Evolutionary conservation across 2,329 filamentous ascomycete species (phyloP).

Genomic region (Fusarium torulosum): DNA sequence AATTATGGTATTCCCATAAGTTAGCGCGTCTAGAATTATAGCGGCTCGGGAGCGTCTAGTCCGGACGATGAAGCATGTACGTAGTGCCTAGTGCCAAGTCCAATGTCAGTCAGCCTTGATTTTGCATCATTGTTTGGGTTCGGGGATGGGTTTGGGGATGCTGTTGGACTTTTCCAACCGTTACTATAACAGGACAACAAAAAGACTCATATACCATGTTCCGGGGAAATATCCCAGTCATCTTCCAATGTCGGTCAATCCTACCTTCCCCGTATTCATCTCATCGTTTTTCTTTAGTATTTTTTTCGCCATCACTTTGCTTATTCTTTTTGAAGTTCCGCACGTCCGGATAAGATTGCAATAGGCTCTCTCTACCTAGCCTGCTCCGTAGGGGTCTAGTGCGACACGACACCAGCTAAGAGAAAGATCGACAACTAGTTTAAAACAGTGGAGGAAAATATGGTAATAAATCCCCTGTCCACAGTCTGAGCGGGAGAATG

Average conservation of each 20-base stretch:
- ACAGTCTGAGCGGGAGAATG: conserved; percentile 1
- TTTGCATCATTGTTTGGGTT: neutral
- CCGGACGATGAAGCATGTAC: neutral
- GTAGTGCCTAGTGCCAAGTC: too few species aligned
- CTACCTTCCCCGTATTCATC: neutral
- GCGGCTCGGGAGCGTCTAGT: neutral
- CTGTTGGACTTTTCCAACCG: neutral
- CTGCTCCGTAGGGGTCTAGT: too few species aligned
- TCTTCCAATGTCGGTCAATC: neutral
- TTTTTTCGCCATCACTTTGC: neutral
- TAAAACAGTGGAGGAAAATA: too few species aligned
- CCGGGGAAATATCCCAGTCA: neutral
- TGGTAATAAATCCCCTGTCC: conserved; percentile 1
- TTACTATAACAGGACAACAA: neutral
- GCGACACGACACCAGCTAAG: neutral
- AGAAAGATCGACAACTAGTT: conserved; percentile 10
- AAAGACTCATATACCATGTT: neutral
- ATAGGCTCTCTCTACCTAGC: too few species aligned
- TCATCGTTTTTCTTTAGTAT: neutral
- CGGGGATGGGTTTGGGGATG: too few species aligned
- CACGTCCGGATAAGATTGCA: neutral
- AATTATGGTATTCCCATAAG: neutral
- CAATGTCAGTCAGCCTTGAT: neutral
- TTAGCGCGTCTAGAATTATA: too few species aligned
- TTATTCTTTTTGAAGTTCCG: neutral